phyloP scores from a whole-genome alignment of 75 land plant species.

The Sequoia sempervirens region DNA sequence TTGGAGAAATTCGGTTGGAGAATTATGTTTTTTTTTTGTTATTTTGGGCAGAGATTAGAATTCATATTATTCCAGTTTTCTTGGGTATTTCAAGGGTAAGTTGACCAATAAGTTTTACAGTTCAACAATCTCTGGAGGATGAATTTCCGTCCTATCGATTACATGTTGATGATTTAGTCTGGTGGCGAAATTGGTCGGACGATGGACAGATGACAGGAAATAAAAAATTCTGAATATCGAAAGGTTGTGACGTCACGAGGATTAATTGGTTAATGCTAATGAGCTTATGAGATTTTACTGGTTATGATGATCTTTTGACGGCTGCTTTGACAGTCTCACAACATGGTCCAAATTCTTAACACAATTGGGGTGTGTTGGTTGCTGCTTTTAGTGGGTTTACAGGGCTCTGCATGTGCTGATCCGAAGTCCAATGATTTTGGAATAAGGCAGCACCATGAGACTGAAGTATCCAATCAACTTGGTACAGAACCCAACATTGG shows the following conservation, averaged over 20 bases:
- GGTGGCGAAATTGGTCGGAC: neutral
- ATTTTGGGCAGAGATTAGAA: neutral
- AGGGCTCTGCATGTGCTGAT: constrained; percentile 16
- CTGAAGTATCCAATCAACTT: constrained; percentile 5
- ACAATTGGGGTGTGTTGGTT: neutral
- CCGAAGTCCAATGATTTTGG: constrained; percentile 4
- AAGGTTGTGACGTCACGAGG: neutral
- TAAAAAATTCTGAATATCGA: neutral
- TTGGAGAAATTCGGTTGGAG: neutral
- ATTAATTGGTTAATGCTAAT: neutral
- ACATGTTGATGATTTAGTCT: neutral
- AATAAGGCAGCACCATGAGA: constrained; percentile 19
- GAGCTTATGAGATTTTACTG: neutral
- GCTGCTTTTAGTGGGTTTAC: neutral
- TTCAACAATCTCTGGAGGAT: neutral
- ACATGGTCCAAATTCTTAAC: neutral
- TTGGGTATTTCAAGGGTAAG: neutral
- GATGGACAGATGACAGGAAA: neutral
- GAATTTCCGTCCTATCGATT: neutral
- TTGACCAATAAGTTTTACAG: neutral
- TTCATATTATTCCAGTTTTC: neutral
- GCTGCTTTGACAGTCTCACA: neutral
- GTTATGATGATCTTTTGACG: neutral
- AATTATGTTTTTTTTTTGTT: neutral
- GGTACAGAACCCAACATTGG: constrained; percentile 19